Base-by-base conservation (phyloP, 2,329 filamentous ascomycete species). In the Dichotomopilus funicola region DNA sequence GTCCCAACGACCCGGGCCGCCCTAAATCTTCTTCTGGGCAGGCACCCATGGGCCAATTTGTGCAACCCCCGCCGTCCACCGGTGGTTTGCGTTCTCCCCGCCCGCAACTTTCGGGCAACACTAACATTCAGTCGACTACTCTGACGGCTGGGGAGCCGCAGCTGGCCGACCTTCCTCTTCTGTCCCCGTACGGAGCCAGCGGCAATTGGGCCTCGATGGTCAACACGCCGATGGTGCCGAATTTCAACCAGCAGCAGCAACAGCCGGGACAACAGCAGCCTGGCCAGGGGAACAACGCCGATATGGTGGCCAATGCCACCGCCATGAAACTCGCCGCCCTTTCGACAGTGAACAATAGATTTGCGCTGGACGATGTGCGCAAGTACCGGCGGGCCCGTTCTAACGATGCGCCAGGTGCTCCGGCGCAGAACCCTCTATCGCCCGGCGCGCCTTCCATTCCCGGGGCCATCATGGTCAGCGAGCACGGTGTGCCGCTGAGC, bases 161-260 rank as follows among this genome's bases (percentile, higher is more conserved):
- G 51, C 74, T 73, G 9, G 69, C 75, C n/a, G 90, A 92, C 55
- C 78, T 95, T 66, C 90, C 91, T 3, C 73, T 96, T 60, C 77
- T 99, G 56, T 97, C 94, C 13, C 94, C 94, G 0, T 92, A 86
- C 59, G 78, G 86, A 38, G 81, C 86, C 51, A 90, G 90, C 69
- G 90, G 89, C 55, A 97, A 94, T 76, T 99, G 94, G 94, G 94
- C 94, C 31, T 97, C 94, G 7, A 95, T 96, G 88, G 86, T 95
- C 61, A 97, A 96, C 74, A 99, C 94, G 2, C 94, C 94, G 2
- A 95, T 97, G 88, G 89, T 92, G 5, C 76, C 89, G 42, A 92
- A 86, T 62, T 99, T 97, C 71, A 86, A 80, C 61, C 59, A 80
- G 72, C 65, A 86, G 82, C 72, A 27, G 19, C 19, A 27, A 27